Evolutionary conservation across 805 yeast genomes (phyloP).

Genomic region (Alloascoidea hylecoeti): DNA sequence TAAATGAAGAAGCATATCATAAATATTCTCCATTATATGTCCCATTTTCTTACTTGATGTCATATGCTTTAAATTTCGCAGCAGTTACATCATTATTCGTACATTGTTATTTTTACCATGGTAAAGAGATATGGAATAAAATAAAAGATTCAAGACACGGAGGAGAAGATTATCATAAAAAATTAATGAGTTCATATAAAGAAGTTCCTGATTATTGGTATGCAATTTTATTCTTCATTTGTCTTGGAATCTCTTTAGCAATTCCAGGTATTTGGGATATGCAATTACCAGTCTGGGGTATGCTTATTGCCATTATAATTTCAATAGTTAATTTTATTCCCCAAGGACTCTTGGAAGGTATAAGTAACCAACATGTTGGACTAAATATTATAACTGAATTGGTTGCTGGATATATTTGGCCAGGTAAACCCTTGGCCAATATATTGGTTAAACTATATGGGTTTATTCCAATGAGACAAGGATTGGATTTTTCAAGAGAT

Average conservation of each 20-base stretch:
- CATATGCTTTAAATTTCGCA: conserved; percentile 42
- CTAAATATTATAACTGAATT: conserved; percentile 42
- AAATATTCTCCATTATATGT: conserved; percentile 43
- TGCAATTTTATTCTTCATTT: conserved; percentile 24
- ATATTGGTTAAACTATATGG: conserved; percentile 33
- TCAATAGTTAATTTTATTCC: conserved; percentile 41
- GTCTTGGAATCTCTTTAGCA: conserved; percentile 26
- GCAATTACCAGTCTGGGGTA: conserved; percentile 53
- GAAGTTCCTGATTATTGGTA: conserved; percentile 76
- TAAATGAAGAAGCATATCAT: conserved; percentile 30
- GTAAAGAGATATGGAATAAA: conserved; percentile 30
- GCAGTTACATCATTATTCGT: conserved; percentile 37
- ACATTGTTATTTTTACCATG: conserved; percentile 37
- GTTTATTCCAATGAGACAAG: conserved; percentile 32
- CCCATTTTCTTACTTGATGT: conserved; percentile 40
- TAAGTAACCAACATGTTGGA: conserved; percentile 40
- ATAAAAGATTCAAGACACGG: conserved; percentile 26
- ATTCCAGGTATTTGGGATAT: conserved; percentile 26
- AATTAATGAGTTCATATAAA: conserved; percentile 38
- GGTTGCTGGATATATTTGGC: conserved; percentile 31
- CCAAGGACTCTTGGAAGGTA: conserved; percentile 41
- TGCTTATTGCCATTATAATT: conserved; percentile 38
- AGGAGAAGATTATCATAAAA: conserved; percentile 29
- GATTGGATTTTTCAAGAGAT: conserved; percentile 21
- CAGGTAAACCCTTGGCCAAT: conserved; percentile 34